phyloP scores from a whole-genome alignment of 257 asterid species.

The Petrea volubilis region DNA sequence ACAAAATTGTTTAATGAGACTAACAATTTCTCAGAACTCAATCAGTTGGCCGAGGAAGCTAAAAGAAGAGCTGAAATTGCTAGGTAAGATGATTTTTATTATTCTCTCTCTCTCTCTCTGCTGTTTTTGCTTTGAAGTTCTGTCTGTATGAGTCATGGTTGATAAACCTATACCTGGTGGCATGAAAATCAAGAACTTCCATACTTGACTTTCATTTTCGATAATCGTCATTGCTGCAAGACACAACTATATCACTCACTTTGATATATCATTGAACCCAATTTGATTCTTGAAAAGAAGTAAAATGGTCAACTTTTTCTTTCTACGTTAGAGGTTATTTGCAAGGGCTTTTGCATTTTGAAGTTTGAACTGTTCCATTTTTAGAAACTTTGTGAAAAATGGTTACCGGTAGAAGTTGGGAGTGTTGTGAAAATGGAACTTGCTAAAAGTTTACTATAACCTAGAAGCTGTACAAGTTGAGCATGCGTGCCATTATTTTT shows the following conservation, averaged over 20 bases:
- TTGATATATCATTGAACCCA: neutral
- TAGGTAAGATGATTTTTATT: conserved; percentile 44
- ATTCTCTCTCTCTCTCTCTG: neutral
- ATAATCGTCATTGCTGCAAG: neutral
- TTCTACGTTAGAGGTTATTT: no score
- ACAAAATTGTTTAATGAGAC: conserved; percentile 75
- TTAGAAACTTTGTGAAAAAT: no score
- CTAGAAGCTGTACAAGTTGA: no score
- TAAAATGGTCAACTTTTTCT: neutral
- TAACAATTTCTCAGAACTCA: conserved; percentile 82
- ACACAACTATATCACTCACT: neutral
- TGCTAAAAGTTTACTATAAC: no score
- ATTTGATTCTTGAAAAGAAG: neutral
- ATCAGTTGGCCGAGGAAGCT: conserved; percentile 98
- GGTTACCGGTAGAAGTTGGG: no score
- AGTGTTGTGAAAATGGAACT: no score
- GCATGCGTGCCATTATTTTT: no score
- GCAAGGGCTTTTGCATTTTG: no score
- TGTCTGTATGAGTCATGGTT: neutral
- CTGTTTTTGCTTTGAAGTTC: neutral
- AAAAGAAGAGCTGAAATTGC: conserved; percentile 98
- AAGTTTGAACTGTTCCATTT: no score
- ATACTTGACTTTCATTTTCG: neutral
- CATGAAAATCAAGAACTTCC: neutral
- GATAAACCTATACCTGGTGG: neutral